These are phyloP conservation scores for Polychaeton citri DNA, from an alignment of 2,329 filamentous ascomycete genomes.

Conservation along the genomic window DNA sequence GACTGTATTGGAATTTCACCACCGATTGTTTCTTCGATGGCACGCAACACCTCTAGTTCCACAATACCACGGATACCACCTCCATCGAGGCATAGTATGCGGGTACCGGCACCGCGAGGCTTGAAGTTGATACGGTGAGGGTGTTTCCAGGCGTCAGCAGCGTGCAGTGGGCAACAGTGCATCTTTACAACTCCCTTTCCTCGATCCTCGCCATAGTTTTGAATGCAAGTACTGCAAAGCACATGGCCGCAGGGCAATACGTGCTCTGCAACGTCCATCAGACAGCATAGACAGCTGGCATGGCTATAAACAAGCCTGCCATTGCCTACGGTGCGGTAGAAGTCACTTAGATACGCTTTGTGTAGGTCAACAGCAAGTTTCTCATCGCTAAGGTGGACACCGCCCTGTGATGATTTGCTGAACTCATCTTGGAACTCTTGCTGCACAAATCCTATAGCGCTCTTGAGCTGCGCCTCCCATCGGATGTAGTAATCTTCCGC, in stretches of 20 bases:
- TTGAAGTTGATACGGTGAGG: constrained; percentile 16
- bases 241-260: constrained; percentile 30
- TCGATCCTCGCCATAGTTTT: constrained; percentile 13
- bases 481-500: constrained; percentile 14
- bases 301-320: constrained; percentile 22
- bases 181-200: constrained; percentile 6
- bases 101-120: constrained; percentile 23
- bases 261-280: constrained; percentile 27
- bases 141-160: constrained; percentile 4
- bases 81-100: constrained; percentile 30
- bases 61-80: constrained; percentile 32
- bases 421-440: not conserved
- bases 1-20: constrained; percentile 23
- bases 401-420: not conserved
- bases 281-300: constrained; percentile 30
- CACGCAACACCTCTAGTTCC: constrained; percentile 25
- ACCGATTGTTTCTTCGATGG: constrained; percentile 24
- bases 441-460: not conserved
- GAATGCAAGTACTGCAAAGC: constrained; percentile 26
- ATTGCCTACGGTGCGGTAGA: constrained; percentile 12
- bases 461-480: not conserved
- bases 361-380: constrained; percentile 8
- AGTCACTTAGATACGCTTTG: constrained; percentile 7
- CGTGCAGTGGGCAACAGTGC: constrained; percentile 16
- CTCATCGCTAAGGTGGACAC: constrained; percentile 2